Evolutionary conservation across 129 eudicot genomes (phyloP), one percentile per base, ranked within the genome.

Genomic region (Scalesia atractyloides): DNA sequence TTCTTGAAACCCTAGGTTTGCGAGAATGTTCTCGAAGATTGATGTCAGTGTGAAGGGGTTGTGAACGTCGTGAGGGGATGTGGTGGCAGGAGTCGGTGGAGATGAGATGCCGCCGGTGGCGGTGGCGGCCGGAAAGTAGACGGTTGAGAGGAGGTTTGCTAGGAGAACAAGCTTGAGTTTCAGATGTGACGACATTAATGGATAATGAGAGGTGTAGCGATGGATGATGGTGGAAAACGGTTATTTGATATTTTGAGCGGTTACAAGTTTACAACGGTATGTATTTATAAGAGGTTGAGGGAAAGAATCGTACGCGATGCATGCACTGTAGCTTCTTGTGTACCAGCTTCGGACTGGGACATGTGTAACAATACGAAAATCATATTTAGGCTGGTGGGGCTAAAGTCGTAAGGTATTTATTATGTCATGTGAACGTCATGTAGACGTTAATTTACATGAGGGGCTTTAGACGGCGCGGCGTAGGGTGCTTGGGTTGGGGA

Each of bases 1-100:
- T 15, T 78, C 88, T 7, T 78, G 88, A 74, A 82, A 88, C 56
- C 96, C 96, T 70, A 91, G 88, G 14, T 73, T 70, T 9, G 89
- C 77, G 70, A 91, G 87, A 61, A 84, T 73, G 34, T 85, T 88
- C 74, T 76, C 87, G n/a, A 86, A 68, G 44, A 84, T 70, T 5
- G 86, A 61, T 1, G 88, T 76, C 56, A 82, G 85, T 4, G 79
- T 39, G 46, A 77, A 71, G 16, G 82, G 71, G 33, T 76, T 78
- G 7, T 81, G 85, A 18, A 83, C 48, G 11, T 83, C 84, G 41
- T 80, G 72, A 48, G 81, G 62, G 7, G 78, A 65, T 0, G 81
- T 16, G 26, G 78, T 12, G 13, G 86, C 71, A 5, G 30, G 61
- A 58, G 44, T 6, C 24, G 79, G 54, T 3, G 72, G 76, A 77